Evolutionary conservation across 768 basidiomycete genomes (phyloP), one percentile per base, ranked within the genome.

Genomic region (Melanogaster broomeanus): DNA sequence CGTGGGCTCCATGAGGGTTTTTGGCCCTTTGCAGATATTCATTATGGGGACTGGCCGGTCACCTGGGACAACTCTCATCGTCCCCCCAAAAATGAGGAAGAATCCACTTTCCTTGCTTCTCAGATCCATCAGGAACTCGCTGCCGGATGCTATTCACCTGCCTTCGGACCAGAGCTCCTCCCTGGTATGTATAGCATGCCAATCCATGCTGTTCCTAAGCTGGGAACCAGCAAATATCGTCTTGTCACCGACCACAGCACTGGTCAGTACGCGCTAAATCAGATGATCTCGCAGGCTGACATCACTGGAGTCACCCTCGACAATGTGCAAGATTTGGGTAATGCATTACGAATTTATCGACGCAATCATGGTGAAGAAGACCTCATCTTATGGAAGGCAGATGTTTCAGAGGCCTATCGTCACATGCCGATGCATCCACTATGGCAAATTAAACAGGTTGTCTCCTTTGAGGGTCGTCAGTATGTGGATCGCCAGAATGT

Each of bases 121-220:
- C 34, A 35, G 12, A 35, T 35, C 12, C 4, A 35, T 15, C 4
- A 35, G 34, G 34, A 35, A 35, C 12, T 35, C 6, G 34, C 12
- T 6, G 34, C 12, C 5, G 34, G 34, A 4, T 15, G 34, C 4
- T 35, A 15, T 18, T 35, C 34, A 35, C 12, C 34, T 6, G 3
- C 57, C 7, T 71, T 73, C 35, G 60, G 68, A 6, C 24, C 53
- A 2, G 43, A 67, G 1, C 55, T 65, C 15, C 47, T 47, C 6
- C 76, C 73, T 0, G 76, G 76, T 0, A 79, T 80, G 77, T 67
- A 70, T 44, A 60, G 57, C 31, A 63, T 66, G 34, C 77, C 74
- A 0, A 56, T 76, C 0, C 52, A 68, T 30, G 68, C 65, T 2
- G 70, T 79, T 2, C 75, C 75, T 0, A 78, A 78, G 52, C 75